Conservation (phyloP, 2,329 filamentous ascomycete genomes). For the Ceratocystis smalleyi region DNA sequence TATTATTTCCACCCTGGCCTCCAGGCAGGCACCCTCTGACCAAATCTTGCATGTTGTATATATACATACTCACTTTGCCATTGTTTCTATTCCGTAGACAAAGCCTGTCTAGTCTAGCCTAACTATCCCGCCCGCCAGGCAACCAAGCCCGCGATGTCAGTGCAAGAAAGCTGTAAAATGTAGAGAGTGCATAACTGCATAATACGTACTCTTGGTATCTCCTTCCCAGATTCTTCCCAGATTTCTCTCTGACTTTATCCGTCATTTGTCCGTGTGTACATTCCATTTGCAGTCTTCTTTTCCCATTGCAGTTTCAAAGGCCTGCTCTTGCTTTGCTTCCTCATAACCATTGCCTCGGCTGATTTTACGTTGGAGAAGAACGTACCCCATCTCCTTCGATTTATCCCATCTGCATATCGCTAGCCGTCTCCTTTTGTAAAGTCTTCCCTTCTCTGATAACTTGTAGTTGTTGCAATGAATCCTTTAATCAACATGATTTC, state of each 20-base stretch:
- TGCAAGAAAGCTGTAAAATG: no score
- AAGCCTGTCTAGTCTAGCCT: no score
- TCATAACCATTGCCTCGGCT: conserved; percentile 3
- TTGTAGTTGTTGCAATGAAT: neutral
- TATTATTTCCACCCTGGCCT: no score
- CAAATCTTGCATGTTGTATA: no score
- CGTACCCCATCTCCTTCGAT: neutral
- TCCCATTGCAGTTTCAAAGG: neutral
- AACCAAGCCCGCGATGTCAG: no score
- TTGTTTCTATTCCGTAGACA: no score
- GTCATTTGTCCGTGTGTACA: conserved; percentile 4
- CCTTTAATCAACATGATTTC: neutral
- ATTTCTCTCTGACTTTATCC: conserved; percentile 6
- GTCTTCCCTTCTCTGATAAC: no score
- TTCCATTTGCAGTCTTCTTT: conserved; percentile 6
- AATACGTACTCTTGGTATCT: neutral
- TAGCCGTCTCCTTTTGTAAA: no score
- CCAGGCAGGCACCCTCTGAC: no score
- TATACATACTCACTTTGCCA: no score
- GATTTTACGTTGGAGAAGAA: neutral
- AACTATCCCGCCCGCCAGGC: no score
- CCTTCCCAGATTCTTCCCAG: neutral
- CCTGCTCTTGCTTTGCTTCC: neutral
- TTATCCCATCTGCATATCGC: neutral
- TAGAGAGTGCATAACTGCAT: no score